phyloP scores from a whole-genome alignment of 805 yeast species.

The Lachancea sp. region DNA sequence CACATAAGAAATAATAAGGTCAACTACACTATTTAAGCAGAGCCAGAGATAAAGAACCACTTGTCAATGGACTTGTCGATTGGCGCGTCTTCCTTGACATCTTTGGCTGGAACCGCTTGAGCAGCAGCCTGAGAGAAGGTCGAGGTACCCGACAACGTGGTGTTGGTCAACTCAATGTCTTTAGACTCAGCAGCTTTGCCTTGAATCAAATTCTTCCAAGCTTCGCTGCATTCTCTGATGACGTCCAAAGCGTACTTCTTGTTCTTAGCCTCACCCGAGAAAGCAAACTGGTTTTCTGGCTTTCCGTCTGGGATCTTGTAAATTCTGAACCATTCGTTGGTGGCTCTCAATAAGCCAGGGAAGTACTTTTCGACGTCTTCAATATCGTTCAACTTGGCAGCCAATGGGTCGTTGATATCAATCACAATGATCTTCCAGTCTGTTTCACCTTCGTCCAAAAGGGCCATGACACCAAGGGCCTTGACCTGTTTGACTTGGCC shows the following conservation, averaged over 20 bases:
- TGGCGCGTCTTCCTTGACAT: slow-evolving; percentile 78
- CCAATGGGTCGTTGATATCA: slow-evolving; percentile 82
- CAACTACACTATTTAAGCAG: slow-evolving; percentile 33
- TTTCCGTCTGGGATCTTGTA: slow-evolving; percentile 98
- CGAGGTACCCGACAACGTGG: slow-evolving; percentile 57
- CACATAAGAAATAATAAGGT: neutral
- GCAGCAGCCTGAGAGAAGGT: slow-evolving; percentile 43
- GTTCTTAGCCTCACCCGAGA: slow-evolving; percentile 86
- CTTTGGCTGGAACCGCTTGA: slow-evolving; percentile 59
- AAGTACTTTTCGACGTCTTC: slow-evolving; percentile 84
- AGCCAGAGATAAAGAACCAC: slow-evolving; percentile 96
- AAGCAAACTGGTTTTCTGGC: slow-evolving; percentile 95
- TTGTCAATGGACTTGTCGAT: slow-evolving; percentile 94
- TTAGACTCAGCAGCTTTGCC: slow-evolving; percentile 57
- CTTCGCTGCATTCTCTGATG: slow-evolving; percentile 71
- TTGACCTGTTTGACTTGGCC: slow-evolving; percentile 84
- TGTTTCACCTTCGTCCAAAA: slow-evolving; percentile 86
- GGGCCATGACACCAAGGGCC: slow-evolving; percentile 89
- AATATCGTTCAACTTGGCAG: slow-evolving; percentile 78
- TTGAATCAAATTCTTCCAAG: slow-evolving; percentile 71
- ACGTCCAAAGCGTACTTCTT: slow-evolving; percentile 80
- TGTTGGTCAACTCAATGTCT: slow-evolving; percentile 71
- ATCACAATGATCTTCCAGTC: slow-evolving; percentile 92
- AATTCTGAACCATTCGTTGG: slow-evolving; percentile 97
- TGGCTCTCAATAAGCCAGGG: slow-evolving; percentile 90